Conservation (phyloP, 139 green algal genomes). For the Eudorina sp. region DNA sequence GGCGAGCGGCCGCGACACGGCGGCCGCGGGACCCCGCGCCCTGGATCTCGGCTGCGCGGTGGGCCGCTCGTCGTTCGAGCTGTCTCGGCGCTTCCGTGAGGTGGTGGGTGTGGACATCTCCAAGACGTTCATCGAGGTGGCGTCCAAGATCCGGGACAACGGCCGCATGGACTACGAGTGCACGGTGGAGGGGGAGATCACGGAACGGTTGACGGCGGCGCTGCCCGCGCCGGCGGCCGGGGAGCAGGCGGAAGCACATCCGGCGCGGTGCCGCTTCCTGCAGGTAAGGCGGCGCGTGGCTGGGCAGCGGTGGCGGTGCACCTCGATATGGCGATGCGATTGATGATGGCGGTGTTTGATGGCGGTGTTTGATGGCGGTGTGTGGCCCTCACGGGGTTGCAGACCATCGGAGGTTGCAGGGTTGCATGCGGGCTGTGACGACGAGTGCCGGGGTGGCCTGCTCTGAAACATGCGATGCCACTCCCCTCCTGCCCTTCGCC, state of each 20-base stretch:
- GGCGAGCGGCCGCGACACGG: neutral
- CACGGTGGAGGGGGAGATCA: constrained; percentile 79
- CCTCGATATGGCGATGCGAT: no score
- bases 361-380: no score
- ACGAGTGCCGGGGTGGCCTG: no score
- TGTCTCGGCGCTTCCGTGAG: constrained; percentile 69
- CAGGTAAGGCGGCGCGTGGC: constrained; percentile 54
- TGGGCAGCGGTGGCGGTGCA: no score
- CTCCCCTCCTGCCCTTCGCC: no score
- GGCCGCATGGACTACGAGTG: constrained; percentile 68
- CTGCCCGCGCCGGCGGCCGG: constrained; percentile 30
- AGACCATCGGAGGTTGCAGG: no score
- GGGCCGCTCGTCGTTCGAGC: constrained; percentile 77
- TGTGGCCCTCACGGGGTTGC: no score
- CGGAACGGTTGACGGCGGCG: constrained; percentile 45
- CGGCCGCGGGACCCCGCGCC: constrained; percentile 47
- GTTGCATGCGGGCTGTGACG: no score
- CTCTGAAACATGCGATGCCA: no score
- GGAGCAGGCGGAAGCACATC: constrained; percentile 48
- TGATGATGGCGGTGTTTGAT: no score
- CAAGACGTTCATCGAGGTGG: constrained; percentile 66
- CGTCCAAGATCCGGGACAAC: constrained; percentile 68
- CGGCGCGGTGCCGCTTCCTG: constrained; percentile 71
- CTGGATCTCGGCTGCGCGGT: constrained; percentile 87
- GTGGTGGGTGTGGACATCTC: constrained; percentile 79